phyloP scores from a whole-genome alignment of 257 asterid species.

The Orobanche coerulescens region DNA sequence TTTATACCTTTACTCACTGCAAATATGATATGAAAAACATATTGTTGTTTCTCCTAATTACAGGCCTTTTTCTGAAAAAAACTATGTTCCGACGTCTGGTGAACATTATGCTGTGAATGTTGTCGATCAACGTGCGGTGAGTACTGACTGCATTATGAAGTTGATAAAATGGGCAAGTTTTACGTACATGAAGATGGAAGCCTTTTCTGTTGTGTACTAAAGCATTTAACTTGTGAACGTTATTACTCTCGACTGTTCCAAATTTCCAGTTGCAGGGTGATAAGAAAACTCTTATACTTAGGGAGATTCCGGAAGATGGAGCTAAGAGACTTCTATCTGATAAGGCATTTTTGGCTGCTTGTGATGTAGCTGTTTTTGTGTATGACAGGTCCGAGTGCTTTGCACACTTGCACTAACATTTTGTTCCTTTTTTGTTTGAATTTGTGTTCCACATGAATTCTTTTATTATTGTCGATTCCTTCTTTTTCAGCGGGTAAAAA shows the following conservation, averaged over 20 bases:
- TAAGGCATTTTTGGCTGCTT: conserved; percentile 70
- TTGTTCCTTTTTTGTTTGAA: not conserved
- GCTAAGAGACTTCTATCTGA: conserved; percentile 50
- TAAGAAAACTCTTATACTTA: conserved; percentile 68
- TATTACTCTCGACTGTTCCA: not conserved
- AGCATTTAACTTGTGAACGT: conserved; percentile 2
- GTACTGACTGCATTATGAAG: conserved; percentile 25
- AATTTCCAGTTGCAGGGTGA: conserved; percentile 54
- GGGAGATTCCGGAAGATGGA: conserved; percentile 86
- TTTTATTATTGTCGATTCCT: not conserved
- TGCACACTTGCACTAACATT: not conserved
- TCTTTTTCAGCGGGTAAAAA: not conserved
- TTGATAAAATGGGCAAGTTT: conserved; percentile 4
- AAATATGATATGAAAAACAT: conserved; percentile 15
- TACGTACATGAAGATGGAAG: conserved; percentile 14
- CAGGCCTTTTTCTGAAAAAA: conserved; percentile 88
- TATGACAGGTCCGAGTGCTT: conserved; percentile 68
- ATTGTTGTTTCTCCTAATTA: conserved; percentile 22
- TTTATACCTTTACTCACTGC: not conserved
- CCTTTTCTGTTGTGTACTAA: not conserved
- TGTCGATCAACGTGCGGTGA: conserved; percentile 64
- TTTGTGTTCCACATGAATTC: not conserved
- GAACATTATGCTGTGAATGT: conserved; percentile 64
- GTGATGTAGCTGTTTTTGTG: conserved; percentile 85
- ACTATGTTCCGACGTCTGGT: conserved; percentile 41